A percentile compares a stretch with the other conserved stretches of the same genome.
These are phyloP conservation scores for Biscogniauxia mediterranea DNA, from an alignment of 2,329 filamentous ascomycete species.

Conservation along the genomic window DNA sequence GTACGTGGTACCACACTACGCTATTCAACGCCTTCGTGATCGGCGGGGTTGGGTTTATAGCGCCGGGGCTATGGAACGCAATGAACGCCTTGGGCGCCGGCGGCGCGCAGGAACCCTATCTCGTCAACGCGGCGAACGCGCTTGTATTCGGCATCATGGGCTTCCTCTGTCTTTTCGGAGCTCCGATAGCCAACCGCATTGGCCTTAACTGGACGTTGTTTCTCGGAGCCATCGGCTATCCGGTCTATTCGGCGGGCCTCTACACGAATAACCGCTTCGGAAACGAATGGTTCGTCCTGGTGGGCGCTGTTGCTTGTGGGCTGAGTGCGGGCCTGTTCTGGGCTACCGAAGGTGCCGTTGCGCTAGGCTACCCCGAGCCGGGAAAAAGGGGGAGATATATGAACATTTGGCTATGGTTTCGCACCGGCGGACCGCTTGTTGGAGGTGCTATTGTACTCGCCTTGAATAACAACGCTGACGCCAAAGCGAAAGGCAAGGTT, in stretches of 20 bases:
- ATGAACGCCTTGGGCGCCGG: conserved; percentile 54
- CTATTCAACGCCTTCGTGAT: conserved; percentile 55
- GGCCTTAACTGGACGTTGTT: conserved; percentile 33
- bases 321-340: conserved; percentile 72
- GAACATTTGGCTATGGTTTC: conserved; percentile 65
- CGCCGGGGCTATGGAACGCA: conserved; percentile 53
- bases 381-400: conserved; percentile 64
- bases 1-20: conserved; percentile 48
- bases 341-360: conserved; percentile 73
- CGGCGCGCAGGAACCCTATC: conserved; percentile 49
- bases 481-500: conserved; percentile 49
- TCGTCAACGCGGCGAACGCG: conserved; percentile 40
- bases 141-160: conserved; percentile 37
- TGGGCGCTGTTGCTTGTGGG: conserved; percentile 68
- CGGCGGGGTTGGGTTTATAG: conserved; percentile 50
- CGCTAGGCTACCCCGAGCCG: conserved; percentile 69
- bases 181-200: conserved; percentile 34
- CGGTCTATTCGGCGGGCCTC: conserved; percentile 36
- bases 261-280: conserved; percentile 45
- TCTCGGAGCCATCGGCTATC: conserved; percentile 35
- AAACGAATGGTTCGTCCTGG: conserved; percentile 63
- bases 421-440: conserved; percentile 55
- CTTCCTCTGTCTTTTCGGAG: conserved; percentile 34
- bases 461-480: conserved; percentile 58
- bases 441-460: conserved; percentile 71